Evolutionary conservation across 2,329 filamentous ascomycete species (phyloP), one percentile per base, ranked within the genome.

Genomic region (Lasiodiplodia gonubiensis): DNA sequence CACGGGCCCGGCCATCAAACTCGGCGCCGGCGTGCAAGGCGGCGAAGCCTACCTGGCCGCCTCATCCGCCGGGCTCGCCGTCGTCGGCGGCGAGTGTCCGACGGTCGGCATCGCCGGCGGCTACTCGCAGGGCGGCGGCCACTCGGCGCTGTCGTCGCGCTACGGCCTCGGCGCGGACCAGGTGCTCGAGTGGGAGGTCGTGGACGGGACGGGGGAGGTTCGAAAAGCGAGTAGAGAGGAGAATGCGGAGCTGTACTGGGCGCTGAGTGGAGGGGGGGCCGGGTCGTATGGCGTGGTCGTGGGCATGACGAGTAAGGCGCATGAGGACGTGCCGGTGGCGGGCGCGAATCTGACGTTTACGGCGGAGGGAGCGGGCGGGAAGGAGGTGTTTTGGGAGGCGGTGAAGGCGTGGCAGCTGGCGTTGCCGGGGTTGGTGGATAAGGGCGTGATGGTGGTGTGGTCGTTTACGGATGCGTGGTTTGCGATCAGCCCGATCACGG

Each of bases 161-260:
- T 37, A 68, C 48, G 77, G 77, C n/a, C 67, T 78, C 12, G 74
- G 64, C 46, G 75, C 75, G 35, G 75, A 79, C 60, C 73, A 78
- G 54, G 68, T 71, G 8, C 70, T 78, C 3, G 73, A 74, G 18
- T 76, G 69, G 49, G 73, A 74, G 54, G 76, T 79, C 6, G 72
- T 78, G 11, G 77, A 74, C 5, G 72, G 74, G 46, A 68, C 72
- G 12, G 77, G 78, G 68, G 18, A 39, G 71, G 2, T 55, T 74
- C 18, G 74, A 64, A 23, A 74, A 74, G 7, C 72, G 73, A 7
- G 61, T 71, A 18, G 71, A 69, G 8, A 70, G 6, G 33, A 74
- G 23, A 75, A 78, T 65, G 30, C 69, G 2, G 77, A 79, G 52
- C 72, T 78, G 0, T 79, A 75, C 69, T 80, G 77, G 77, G 78